A percentile compares a stretch with the other conserved stretches of the same genome.
Evolutionary conservation across 805 yeast species (phyloP).

Genomic region (Blastobotrys americana): DNA sequence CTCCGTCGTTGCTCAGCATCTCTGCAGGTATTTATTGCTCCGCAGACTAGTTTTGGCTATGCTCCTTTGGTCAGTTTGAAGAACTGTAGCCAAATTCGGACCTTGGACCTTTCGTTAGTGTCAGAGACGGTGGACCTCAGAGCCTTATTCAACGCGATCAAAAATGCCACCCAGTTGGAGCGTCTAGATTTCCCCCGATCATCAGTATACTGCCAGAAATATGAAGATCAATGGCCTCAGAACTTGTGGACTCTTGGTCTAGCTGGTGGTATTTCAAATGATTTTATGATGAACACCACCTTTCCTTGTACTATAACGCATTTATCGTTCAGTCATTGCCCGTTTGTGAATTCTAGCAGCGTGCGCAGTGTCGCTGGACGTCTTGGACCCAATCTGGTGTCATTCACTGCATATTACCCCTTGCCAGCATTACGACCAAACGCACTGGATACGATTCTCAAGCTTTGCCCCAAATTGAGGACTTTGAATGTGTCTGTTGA

Average conservation of each 20-base stretch:
- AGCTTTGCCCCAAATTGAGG: slow-evolving; percentile 66
- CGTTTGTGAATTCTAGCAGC: slow-evolving; percentile 59
- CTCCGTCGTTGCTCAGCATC: slow-evolving; percentile 66
- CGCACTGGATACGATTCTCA: slow-evolving; percentile 66
- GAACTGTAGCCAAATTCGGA: slow-evolving; percentile 54
- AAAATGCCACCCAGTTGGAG: slow-evolving; percentile 53
- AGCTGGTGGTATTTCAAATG: slow-evolving; percentile 85
- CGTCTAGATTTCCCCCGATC: slow-evolving; percentile 84
- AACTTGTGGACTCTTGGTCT: slow-evolving; percentile 62
- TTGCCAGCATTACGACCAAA: slow-evolving; percentile 70
- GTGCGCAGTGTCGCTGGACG: slow-evolving; percentile 53
- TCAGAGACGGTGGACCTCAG: slow-evolving; percentile 83
- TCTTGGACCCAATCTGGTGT: slow-evolving; percentile 58
- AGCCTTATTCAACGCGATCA: slow-evolving; percentile 70
- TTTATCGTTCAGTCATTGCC: slow-evolving; percentile 83
- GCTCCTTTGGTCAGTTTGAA: slow-evolving; percentile 81
- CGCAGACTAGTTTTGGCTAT: slow-evolving; percentile 90
- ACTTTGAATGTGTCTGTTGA: slow-evolving; percentile 70
- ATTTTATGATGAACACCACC: slow-evolving; percentile 58
- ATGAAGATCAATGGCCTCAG: slow-evolving; percentile 68
- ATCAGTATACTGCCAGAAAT: slow-evolving; percentile 55
- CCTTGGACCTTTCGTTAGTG: slow-evolving; percentile 74
- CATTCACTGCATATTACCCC: slow-evolving; percentile 72
- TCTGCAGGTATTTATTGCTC: slow-evolving; percentile 70
- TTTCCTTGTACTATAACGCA: slow-evolving; percentile 68